Percentiles rank a stretch among this genome's conserved stretches.
phyloP scores from a whole-genome alignment of 1,284 basidiomycete genomes.

The Cutaneotrichosporon sp. region DNA sequence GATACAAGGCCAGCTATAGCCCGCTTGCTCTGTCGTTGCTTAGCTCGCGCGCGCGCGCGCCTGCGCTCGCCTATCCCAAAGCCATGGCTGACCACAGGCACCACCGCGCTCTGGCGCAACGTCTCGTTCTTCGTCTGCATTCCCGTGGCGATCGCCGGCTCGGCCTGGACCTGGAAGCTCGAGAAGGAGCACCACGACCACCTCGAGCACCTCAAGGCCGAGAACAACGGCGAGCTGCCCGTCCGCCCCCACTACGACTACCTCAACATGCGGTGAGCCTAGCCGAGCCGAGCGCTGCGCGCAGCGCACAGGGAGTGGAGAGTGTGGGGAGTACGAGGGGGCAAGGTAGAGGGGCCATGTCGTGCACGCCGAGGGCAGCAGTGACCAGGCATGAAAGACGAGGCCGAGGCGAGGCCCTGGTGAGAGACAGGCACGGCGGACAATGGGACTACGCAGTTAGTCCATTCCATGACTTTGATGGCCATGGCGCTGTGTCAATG shows the following conservation, averaged over 20 bases:
- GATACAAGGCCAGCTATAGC: too few species aligned
- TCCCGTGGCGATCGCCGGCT: constrained; percentile 41
- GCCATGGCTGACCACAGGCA: constrained; percentile 17
- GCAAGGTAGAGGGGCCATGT: neutral
- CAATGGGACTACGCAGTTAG: neutral
- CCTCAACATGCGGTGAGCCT: constrained; percentile 49
- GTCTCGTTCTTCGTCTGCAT: constrained; percentile 50
- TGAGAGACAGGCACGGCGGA: neutral
- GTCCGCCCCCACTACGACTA: constrained; percentile 46
- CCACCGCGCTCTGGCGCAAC: constrained; percentile 49
- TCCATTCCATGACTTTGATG: neutral
- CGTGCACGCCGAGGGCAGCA: neutral
- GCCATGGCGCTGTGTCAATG: neutral
- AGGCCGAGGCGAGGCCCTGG: neutral
- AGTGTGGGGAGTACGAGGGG: neutral
- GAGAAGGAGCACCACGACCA: constrained; percentile 48
- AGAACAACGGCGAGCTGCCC: constrained; percentile 43
- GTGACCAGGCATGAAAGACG: neutral
- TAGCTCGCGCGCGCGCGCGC: neutral
- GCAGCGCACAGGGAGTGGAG: neutral
- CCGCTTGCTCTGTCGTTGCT: neutral
- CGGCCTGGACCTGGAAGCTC: constrained; percentile 46
- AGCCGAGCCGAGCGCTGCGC: neutral
- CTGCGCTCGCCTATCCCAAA: neutral
- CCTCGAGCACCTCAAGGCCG: constrained; percentile 34